Evolutionary conservation across 116 monocot genomes (phyloP).

Genomic region (Cymodocea nodosa): DNA sequence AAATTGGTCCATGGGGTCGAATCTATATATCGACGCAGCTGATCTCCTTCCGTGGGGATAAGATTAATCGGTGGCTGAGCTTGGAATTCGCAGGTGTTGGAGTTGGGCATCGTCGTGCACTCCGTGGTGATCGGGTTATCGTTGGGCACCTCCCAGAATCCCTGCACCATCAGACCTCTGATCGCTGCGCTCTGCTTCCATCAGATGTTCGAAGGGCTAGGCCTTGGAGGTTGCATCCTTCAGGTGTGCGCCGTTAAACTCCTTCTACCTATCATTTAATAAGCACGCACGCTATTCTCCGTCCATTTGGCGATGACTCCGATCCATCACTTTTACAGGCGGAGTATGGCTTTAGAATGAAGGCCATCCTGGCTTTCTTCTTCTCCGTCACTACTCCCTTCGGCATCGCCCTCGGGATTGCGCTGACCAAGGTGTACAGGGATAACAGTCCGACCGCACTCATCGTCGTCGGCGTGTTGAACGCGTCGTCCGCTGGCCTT

Average conservation of each 20-base stretch:
- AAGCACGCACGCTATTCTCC: background rate
- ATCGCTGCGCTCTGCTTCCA: conserved; percentile 14
- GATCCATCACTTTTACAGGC: conserved; percentile 3
- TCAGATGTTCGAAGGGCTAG: conserved; percentile 16
- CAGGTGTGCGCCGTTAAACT: conserved; percentile 7
- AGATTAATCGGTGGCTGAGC: too few relatives aligned
- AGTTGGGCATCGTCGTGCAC: conserved; percentile 12
- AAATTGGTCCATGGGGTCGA: too few relatives aligned
- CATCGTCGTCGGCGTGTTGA: conserved; percentile 38
- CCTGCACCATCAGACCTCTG: conserved; percentile 10
- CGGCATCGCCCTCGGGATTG: conserved; percentile 48
- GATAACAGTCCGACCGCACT: conserved; percentile 44
- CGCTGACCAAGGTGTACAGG: conserved; percentile 25
- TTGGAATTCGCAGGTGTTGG: conserved; percentile 9
- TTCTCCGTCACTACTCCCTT: conserved; percentile 48
- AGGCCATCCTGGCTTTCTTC: conserved; percentile 30
- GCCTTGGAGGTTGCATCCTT: conserved; percentile 20
- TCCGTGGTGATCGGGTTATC: conserved; percentile 15
- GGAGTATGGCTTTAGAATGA: conserved; percentile 11
- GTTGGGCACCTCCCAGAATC: conserved; percentile 11
- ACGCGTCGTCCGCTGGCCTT: conserved; percentile 40
- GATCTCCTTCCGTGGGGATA: too few relatives aligned
- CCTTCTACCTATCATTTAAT: background rate
- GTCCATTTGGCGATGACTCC: too few relatives aligned
- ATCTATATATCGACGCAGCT: too few relatives aligned